phyloP scores from a whole-genome alignment of 768 basidiomycete genomes.

The Russula ochroleuca region DNA sequence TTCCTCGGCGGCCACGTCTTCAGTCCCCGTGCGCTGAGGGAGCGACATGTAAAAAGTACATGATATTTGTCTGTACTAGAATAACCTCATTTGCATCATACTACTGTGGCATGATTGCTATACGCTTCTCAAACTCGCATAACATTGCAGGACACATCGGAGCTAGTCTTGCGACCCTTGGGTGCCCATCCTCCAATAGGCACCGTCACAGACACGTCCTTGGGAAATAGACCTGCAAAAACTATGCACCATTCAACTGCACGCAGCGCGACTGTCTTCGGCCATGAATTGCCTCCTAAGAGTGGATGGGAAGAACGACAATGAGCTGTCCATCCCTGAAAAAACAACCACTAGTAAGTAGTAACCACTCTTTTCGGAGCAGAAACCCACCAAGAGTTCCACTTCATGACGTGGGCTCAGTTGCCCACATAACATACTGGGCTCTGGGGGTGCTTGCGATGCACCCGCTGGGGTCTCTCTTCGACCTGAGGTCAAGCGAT shows the following conservation, averaged over 20 bases:
- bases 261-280: background rate
- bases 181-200: background rate
- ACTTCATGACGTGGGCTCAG: background rate
- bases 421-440: background rate
- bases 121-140: too few relatives aligned
- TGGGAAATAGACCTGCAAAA: background rate
- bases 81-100: too few relatives aligned
- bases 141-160: background rate
- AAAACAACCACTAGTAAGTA: background rate
- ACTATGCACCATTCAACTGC: background rate
- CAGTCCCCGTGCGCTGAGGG: too few relatives aligned
- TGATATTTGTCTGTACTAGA: too few relatives aligned
- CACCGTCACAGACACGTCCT: background rate
- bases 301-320: background rate
- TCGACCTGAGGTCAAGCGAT: too few relatives aligned
- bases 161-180: background rate
- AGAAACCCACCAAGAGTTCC: conserved; percentile 1
- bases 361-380: background rate
- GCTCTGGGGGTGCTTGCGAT: background rate
- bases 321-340: background rate
- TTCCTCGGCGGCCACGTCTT: too few relatives aligned
- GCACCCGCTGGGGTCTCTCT: too few relatives aligned
- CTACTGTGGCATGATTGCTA: too few relatives aligned
- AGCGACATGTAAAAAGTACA: too few relatives aligned
- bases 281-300: background rate